Evolutionary conservation across 2,329 filamentous ascomycete species (phyloP).

Genomic region (Tolypocladium album): DNA sequence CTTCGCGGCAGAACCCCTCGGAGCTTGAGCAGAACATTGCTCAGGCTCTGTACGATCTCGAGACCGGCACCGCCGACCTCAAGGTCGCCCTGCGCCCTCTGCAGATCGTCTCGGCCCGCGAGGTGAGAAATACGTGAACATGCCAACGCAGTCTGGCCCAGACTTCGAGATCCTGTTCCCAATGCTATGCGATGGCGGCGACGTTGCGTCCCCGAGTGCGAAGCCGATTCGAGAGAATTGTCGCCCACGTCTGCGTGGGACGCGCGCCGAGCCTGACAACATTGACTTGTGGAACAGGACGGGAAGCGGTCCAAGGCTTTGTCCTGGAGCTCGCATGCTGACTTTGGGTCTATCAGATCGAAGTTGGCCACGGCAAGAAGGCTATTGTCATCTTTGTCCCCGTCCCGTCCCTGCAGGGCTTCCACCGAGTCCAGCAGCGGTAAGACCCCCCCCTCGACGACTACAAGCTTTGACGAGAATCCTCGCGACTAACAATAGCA

Average conservation of each 20-base stretch:
- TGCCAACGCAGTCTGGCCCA: slow-evolving; percentile 18
- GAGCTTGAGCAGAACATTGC: slow-evolving; percentile 97
- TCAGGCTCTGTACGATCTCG: slow-evolving; percentile 94
- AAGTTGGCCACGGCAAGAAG: slow-evolving; percentile 99
- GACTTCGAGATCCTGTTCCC: slow-evolving; percentile 33
- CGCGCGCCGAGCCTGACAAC: slow-evolving; percentile 21
- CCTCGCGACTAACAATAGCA: slow-evolving; percentile 10
- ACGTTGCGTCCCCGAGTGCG: slow-evolving; percentile 10
- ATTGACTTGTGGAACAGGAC: slow-evolving; percentile 52
- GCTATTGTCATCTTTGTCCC: slow-evolving; percentile 99
- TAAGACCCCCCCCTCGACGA: slow-evolving; percentile 41
- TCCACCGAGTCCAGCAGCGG: slow-evolving; percentile 99
- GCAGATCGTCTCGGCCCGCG: slow-evolving; percentile 97
- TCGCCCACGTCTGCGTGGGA: slow-evolving; percentile 9
- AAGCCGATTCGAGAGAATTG: slow-evolving; percentile 14
- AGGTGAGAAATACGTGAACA: slow-evolving; percentile 64
- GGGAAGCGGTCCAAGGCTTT: slow-evolving; percentile 64
- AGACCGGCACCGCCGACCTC: slow-evolving; percentile 98
- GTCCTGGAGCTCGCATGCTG: slow-evolving; percentile 68
- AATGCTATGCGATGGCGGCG: slow-evolving; percentile 23
- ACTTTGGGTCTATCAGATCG: slow-evolving; percentile 77
- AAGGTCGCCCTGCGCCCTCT: slow-evolving; percentile 92
- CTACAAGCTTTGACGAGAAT: neutral
- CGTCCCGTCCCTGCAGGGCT: slow-evolving; percentile 93
- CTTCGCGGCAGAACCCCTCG: slow-evolving; percentile 88